Base-by-base conservation (phyloP, 2,329 filamentous ascomycete genomes). In the Epichloe bromicola region DNA sequence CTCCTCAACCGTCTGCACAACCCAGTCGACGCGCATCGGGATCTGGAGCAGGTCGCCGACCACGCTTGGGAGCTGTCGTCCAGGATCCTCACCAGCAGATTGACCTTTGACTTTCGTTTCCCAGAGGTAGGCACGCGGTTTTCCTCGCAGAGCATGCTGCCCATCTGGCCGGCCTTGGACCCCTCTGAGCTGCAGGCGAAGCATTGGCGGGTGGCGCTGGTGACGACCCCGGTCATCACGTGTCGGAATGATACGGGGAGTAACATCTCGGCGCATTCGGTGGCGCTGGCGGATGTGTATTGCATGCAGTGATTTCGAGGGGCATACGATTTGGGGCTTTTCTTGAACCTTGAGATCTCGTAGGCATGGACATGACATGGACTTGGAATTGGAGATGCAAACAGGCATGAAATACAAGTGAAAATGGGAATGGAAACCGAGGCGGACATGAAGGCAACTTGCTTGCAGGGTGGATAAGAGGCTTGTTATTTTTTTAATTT, bases 171-270 rank as follows among this genome's bases (percentile, higher is more conserved):
- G 23, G 55, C 60, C 37, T 57, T 65, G 30, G 66, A 72, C 37
- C 64, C 69, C 0, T 60, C 67, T 50, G 65, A 71, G 48, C 61
- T 79, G 19, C 74, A 78, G 63, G 63, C 67, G 5, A 68, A 69
- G 57, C 74, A 78, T 57, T 73, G 68, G 63, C 71, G 76, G 5
- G 61, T 80, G n/a, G 71, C 73, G 49, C 66, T 79, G 2, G 73
- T 76, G 30, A 72, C 76, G 5, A 78, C 76, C 0, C 77, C 77
- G 1, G 70, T 74, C 8, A 70, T 80, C 44, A 78, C 74, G 2
- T 70, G 76, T 57, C 69, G 75, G 34, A 75, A 78, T 55, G 75
- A 79, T 38, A 70, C 64, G 2, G 73, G 73, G 14, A 59, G 62
- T 43, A 70, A 67, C 50, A 70, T 75, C 44, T 66, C 69, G 26